Evolutionary conservation across 768 basidiomycete genomes (phyloP).

Genomic region (Ramaria rubella): DNA sequence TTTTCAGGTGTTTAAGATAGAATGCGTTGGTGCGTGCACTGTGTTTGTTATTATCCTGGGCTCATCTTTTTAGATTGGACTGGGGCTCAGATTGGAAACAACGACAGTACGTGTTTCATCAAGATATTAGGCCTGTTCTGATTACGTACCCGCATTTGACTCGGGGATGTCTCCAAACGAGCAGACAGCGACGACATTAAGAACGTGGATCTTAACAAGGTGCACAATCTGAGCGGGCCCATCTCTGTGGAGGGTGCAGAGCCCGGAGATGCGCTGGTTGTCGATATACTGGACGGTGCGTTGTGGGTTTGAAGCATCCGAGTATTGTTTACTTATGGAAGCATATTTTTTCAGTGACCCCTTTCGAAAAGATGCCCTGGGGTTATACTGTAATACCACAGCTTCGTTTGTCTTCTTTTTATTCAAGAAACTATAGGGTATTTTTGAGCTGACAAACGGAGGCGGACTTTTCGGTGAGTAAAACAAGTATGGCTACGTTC

Average conservation of each 20-base stretch:
- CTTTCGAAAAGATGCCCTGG: constrained; percentile 76
- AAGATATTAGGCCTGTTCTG: neutral
- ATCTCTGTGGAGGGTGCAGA: constrained; percentile 69
- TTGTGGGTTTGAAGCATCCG: neutral
- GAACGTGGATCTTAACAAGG: constrained; percentile 54
- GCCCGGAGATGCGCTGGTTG: constrained; percentile 72
- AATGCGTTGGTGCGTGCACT: constrained; percentile 52
- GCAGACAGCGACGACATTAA: constrained; percentile 61
- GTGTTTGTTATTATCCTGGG: neutral
- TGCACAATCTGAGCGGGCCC: constrained; percentile 74
- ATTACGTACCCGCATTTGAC: neutral
- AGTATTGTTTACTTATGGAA: neutral
- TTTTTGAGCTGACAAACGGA: constrained; percentile 68
- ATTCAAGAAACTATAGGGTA: constrained; percentile 40
- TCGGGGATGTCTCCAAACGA: neutral
- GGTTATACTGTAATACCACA: constrained; percentile 55
- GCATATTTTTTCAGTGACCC: constrained; percentile 37
- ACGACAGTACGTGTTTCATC: constrained; percentile 45
- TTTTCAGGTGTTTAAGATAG: constrained; percentile 56
- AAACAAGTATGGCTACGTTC: neutral
- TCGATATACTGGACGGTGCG: constrained; percentile 72
- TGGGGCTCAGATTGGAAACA: constrained; percentile 72
- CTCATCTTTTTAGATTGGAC: constrained; percentile 53
- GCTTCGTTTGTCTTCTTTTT: neutral
- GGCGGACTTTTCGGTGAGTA: constrained; percentile 59